Conservation (phyloP, 176 grass and related monocot genomes). For the Carex myosuroides region DNA sequence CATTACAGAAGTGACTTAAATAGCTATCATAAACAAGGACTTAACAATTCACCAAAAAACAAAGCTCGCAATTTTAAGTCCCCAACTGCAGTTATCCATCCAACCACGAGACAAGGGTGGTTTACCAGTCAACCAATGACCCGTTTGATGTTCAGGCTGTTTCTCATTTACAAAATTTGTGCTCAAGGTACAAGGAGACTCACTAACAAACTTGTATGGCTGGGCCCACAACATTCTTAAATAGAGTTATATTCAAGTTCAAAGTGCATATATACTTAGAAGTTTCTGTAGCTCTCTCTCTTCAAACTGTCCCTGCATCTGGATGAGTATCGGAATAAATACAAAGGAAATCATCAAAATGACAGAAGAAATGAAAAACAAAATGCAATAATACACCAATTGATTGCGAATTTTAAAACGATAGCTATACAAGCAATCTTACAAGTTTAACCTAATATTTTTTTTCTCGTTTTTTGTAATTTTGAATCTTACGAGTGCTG, state of each 20-base stretch:
- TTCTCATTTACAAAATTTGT: background rate
- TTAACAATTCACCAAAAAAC: background rate
- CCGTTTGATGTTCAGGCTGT: background rate
- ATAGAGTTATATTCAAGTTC: background rate
- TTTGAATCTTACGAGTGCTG: background rate
- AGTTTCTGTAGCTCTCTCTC: background rate
- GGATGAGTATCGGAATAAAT: background rate
- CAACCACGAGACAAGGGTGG: background rate
- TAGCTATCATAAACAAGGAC: background rate
- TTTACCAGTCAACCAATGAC: background rate
- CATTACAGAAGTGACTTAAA: background rate
- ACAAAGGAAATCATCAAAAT: background rate
- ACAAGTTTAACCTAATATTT: background rate
- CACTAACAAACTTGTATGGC: background rate
- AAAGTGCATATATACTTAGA: background rate
- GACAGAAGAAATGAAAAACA: background rate
- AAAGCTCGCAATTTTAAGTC: background rate
- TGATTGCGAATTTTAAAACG: background rate
- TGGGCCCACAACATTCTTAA: background rate
- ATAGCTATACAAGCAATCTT: background rate
- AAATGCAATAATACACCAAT: background rate
- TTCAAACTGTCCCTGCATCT: background rate
- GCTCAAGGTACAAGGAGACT: background rate
- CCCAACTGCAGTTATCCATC: background rate
- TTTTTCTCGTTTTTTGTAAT: background rate